These are phyloP conservation scores for Lachnellula cervina DNA, from an alignment of 2,329 filamentous ascomycete genomes.

Conservation along the genomic window DNA sequence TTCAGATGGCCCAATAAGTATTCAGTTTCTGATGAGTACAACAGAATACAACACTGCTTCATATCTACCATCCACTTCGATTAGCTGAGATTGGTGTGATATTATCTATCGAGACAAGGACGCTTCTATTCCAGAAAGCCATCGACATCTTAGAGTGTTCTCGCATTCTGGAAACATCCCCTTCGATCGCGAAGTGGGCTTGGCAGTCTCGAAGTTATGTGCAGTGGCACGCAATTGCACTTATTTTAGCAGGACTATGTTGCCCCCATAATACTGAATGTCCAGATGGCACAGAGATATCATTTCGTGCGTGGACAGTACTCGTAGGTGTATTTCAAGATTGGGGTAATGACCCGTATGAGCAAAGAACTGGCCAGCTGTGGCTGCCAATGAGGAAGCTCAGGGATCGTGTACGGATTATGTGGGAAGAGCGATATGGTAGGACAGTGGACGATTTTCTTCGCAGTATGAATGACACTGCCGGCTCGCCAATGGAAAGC, in stretches of 20 bases:
- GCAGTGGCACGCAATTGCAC: slow-evolving; percentile 6
- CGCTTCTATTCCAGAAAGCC: not conserved
- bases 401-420: not conserved
- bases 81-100: not conserved
- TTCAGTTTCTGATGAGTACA: too few relatives aligned
- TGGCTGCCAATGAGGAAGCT: not conserved
- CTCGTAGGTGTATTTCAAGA: not conserved
- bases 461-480: too few relatives aligned
- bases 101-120: not conserved
- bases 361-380: not conserved
- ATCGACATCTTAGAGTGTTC: not conserved
- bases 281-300: too few relatives aligned
- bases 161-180: not conserved
- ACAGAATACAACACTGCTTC: not conserved
- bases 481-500: too few relatives aligned
- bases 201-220: not conserved
- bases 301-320: not conserved
- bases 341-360: not conserved
- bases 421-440: not conserved
- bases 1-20: not conserved
- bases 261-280: not conserved
- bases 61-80: not conserved
- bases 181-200: not conserved
- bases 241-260: not conserved
- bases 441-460: not conserved